A percentile compares a stretch with the other conserved stretches of the same genome.
These are phyloP conservation scores for Verticillium klebahnii DNA, from an alignment of 2,329 filamentous ascomycete genomes.

Conservation along the genomic window DNA sequence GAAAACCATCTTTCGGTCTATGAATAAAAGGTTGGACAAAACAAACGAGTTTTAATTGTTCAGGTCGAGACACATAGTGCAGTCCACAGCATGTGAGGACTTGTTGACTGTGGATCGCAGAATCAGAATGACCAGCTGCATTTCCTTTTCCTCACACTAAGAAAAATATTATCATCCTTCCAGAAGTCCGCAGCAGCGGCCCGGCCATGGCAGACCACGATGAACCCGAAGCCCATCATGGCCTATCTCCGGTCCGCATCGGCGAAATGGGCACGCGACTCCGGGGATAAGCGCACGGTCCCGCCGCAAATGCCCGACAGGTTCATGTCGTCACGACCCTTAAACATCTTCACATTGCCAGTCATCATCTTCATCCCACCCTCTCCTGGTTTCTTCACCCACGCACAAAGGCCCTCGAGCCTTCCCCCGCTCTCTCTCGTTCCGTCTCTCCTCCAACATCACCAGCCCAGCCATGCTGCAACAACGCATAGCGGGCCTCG, in stretches of 20 bases:
- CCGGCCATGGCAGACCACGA: no score
- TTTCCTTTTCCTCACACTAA: no score
- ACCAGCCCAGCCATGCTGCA: constrained; percentile 19
- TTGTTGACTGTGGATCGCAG: no score
- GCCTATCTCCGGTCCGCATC: not conserved
- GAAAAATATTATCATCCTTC: no score
- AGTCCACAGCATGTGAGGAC: no score
- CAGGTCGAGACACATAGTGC: no score
- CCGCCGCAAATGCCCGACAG: not conserved
- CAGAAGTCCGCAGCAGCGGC: no score
- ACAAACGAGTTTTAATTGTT: no score
- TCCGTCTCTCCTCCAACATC: constrained; percentile 9
- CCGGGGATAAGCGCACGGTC: not conserved
- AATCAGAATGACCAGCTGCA: no score
- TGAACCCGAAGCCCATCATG: not conserved
- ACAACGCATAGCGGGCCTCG: constrained; percentile 18
- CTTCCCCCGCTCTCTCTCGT: not conserved
- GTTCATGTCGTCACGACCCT: not conserved
- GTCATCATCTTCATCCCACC: not conserved
- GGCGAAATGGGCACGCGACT: not conserved
- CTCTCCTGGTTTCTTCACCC: not conserved
- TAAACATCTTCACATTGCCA: not conserved
- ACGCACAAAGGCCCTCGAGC: not conserved
- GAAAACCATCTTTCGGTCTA: no score
- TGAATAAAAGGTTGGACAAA: no score